Conservation (phyloP, 768 basidiomycete genomes). For the Lentinula guzmanii region DNA sequence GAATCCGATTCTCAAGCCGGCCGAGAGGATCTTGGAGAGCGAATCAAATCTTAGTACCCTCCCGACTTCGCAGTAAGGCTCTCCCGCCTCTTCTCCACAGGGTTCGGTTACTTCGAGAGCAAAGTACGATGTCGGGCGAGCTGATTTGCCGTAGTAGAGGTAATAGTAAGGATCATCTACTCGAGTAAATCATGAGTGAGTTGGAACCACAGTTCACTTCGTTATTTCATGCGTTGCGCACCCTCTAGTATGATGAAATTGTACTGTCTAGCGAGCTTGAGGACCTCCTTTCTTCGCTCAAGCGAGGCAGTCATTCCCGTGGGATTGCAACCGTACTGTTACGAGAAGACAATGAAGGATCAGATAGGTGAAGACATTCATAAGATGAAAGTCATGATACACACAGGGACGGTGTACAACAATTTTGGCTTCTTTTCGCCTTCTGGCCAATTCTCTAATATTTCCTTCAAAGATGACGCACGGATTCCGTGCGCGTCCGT, state of each 20-base stretch:
- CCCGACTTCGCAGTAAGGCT: slow-evolving; percentile 42
- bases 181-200: not conserved
- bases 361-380: not conserved
- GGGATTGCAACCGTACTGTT: slow-evolving; percentile 80
- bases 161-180: slow-evolving; percentile 79
- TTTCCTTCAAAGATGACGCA: slow-evolving; percentile 50
- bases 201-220: no score
- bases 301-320: slow-evolving; percentile 73
- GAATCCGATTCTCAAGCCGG: slow-evolving; percentile 79
- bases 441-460: slow-evolving; percentile 70
- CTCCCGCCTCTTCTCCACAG: slow-evolving; percentile 13
- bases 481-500: slow-evolving; percentile 71
- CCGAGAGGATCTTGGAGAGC: slow-evolving; percentile 76
- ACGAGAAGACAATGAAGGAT: not conserved
- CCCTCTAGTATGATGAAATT: slow-evolving; percentile 86
- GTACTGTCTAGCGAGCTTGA: slow-evolving; percentile 65
- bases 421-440: slow-evolving; percentile 68
- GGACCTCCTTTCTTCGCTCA: slow-evolving; percentile 64
- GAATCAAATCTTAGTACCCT: slow-evolving; percentile 87
- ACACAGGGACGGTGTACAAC: slow-evolving; percentile 76
- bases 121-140: slow-evolving; percentile 76
- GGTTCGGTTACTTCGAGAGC: slow-evolving; percentile 63
- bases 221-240: slow-evolving; percentile 17
- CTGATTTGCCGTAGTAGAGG: slow-evolving; percentile 63
- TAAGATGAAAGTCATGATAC: slow-evolving; percentile 12